phyloP scores from a whole-genome alignment of 2,329 filamentous ascomycete genomes.

The Nemania sp. region DNA sequence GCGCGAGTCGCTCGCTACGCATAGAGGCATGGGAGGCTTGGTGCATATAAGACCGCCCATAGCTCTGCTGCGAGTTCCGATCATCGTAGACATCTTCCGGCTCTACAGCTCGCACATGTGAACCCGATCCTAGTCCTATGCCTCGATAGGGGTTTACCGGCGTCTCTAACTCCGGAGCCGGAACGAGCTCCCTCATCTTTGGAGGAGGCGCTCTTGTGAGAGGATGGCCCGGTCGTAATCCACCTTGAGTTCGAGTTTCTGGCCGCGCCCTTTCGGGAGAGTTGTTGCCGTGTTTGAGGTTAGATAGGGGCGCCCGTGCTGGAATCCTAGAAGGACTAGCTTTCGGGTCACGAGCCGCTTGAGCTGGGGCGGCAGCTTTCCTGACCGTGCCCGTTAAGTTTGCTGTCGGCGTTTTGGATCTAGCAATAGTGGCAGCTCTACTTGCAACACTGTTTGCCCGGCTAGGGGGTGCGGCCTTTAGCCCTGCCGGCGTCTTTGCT shows the following conservation, averaged over 20 bases:
- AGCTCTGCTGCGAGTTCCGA: constrained; percentile 57
- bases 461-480: constrained; percentile 52
- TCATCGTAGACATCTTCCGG: constrained; percentile 93
- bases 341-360: constrained; percentile 50
- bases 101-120: constrained; percentile 69
- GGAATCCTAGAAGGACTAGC: constrained; percentile 77
- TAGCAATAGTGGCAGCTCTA: constrained; percentile 54
- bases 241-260: constrained; percentile 58
- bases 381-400: constrained; percentile 50
- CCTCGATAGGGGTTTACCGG: constrained; percentile 62
- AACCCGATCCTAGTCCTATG: constrained; percentile 62
- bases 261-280: constrained; percentile 78
- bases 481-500: constrained; percentile 80
- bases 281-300: constrained; percentile 77
- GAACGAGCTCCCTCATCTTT: constrained; percentile 86
- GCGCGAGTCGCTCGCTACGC: constrained; percentile 53
- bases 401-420: constrained; percentile 68
- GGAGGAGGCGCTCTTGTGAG: constrained; percentile 79
- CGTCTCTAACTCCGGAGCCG: constrained; percentile 64
- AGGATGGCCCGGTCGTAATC: constrained; percentile 67
- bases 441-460: constrained; percentile 55
- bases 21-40: constrained; percentile 55
- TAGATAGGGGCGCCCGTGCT: constrained; percentile 75
- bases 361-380: constrained; percentile 49
- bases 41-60: constrained; percentile 52